Evolutionary conservation across 2,329 filamentous ascomycete species (phyloP).

Genomic region (Zasmidium angulare): DNA sequence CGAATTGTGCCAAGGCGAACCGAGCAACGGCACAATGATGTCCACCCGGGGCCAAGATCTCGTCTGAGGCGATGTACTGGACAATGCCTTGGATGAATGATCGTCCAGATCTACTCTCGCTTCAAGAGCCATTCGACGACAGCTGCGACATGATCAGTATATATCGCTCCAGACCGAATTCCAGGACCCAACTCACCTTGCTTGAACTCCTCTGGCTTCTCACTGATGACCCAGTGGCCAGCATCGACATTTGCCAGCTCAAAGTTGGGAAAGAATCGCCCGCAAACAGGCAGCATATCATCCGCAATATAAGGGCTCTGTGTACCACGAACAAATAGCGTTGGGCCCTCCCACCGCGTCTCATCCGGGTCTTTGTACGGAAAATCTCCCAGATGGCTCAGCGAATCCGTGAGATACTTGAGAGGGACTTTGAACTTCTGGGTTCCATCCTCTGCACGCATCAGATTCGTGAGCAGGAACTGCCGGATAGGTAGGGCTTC

Average conservation of each 20-base stretch:
- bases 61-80: too few species aligned
- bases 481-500: conserved; percentile 75
- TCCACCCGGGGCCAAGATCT: too few species aligned
- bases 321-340: conserved; percentile 77
- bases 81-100: too few species aligned
- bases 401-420: conserved; percentile 62
- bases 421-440: conserved; percentile 81
- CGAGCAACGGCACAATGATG: too few species aligned
- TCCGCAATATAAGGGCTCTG: conserved; percentile 77
- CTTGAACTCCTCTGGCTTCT: conserved; percentile 77
- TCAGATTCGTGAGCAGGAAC: conserved; percentile 85
- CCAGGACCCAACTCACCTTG: conserved; percentile 54
- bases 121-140: conserved; percentile 52
- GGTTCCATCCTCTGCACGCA: conserved; percentile 55
- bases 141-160: conserved; percentile 42
- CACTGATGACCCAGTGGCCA: conserved; percentile 88
- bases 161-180: background rate
- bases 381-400: conserved; percentile 83
- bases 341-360: conserved; percentile 70
- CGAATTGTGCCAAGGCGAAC: too few species aligned
- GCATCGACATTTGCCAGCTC: conserved; percentile 70
- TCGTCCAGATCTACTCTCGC: background rate
- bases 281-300: conserved; percentile 75
- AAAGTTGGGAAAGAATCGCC: conserved; percentile 79
- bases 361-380: conserved; percentile 74